phyloP scores from a whole-genome alignment of 2,329 filamentous ascomycete genomes.

The Aspergillus sp. region DNA sequence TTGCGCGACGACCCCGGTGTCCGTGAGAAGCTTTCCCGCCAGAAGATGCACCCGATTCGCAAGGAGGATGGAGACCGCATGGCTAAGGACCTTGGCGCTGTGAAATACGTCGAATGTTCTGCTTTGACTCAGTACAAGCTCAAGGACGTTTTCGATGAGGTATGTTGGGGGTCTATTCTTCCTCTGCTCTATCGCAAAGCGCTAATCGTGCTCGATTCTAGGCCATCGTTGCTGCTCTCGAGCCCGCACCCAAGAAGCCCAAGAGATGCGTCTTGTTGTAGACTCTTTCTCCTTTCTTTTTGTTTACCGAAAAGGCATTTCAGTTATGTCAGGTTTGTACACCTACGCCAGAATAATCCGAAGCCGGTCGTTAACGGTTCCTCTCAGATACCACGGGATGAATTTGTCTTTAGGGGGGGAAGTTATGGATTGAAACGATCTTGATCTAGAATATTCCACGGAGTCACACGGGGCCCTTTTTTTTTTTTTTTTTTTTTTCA shows the following conservation, averaged over 20 bases:
- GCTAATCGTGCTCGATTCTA: slow-evolving; percentile 30
- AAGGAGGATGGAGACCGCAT: slow-evolving; percentile 93
- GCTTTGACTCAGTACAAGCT: slow-evolving; percentile 97
- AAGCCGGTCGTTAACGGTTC: background rate
- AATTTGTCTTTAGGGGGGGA: slow-evolving; percentile 14
- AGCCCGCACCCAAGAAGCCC: slow-evolving; percentile 80
- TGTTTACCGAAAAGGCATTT: background rate
- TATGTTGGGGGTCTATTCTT: slow-evolving; percentile 40
- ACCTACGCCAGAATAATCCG: background rate
- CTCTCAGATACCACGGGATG: slow-evolving; percentile 23
- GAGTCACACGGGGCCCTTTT: slow-evolving; percentile 6
- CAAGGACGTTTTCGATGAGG: slow-evolving; percentile 99
- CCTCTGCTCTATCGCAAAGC: background rate
- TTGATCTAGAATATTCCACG: slow-evolving; percentile 10
- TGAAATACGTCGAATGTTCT: slow-evolving; percentile 99
- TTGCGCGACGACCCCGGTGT: slow-evolving; percentile 84
- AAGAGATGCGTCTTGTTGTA: slow-evolving; percentile 69
- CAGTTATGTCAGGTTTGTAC: slow-evolving; percentile 10
- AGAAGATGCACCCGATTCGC: slow-evolving; percentile 90
- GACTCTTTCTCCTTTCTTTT: slow-evolving; percentile 12
- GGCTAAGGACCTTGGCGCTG: slow-evolving; percentile 94
- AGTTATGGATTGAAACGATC: slow-evolving; percentile 1
- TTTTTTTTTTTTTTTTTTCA: slow-evolving; percentile 9
- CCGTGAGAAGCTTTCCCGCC: slow-evolving; percentile 84
- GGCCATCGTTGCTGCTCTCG: slow-evolving; percentile 93